Base-by-base conservation (phyloP, 139 green algal genomes). In the Picocystis salinarum region DNA sequence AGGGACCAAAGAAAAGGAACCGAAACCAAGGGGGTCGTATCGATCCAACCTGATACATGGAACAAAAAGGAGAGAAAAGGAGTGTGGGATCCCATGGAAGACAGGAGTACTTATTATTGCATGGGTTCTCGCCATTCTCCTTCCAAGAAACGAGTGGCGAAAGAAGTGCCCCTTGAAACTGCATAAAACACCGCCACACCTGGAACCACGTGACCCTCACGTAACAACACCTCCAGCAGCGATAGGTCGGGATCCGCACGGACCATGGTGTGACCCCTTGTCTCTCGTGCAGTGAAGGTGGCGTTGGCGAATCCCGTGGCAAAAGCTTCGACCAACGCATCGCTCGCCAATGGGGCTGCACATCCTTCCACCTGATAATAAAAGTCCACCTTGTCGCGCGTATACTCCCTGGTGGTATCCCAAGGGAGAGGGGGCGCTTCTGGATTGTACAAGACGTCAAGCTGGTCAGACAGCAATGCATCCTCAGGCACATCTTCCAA, bases 161-260 rank as follows among this genome's bases (percentile, higher is more conserved):
- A n/a, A n/a, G n/a, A n/a, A 1, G 67, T 78, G 2, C 58, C 69
- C 33, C 45, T 55, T 4, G 78, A 60, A n/a, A 91, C 52, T 41
- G 84, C 62, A 39, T 76, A 90, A 30, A 91, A 83, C 23, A 82
- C 61, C 17, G 79, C 78, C 7, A 85, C 42, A 11, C 79, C 79
- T 17, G 79, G 64, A 6, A 85, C 50, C 6, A 87, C 61, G 44
- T 75, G 64, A 23, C 75, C 75, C 10, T 60, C 46, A 17, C 22
- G 29, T 2, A 18, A 10, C 36, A 90, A 48, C 20, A 73, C 40
- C 28, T 79, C 53, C 1, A 28, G 28, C 27, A 89, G 55, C 31
- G 31, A 37, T 13, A 15, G 31, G 17, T 11, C 40, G 10, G 13
- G 40, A 11, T 25, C 15, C 17, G 40, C 6, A 27, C 10, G 11